phyloP scores from a whole-genome alignment of 352 stramenopile species.

The Phytophthora fragariaefolia region DNA sequence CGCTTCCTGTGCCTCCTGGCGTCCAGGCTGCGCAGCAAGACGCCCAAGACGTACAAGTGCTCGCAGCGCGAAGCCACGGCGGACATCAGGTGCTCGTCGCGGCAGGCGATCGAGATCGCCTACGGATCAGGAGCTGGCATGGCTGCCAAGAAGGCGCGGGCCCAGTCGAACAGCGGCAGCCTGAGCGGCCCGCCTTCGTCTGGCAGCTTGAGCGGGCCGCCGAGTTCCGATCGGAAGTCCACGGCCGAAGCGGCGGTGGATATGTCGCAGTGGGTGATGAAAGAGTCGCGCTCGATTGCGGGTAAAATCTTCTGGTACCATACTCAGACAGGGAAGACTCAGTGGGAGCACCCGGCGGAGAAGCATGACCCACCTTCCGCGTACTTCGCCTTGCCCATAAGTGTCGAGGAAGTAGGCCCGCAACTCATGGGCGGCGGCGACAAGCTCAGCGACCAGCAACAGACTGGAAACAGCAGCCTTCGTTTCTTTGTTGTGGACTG shows the following conservation, averaged over 20 bases:
- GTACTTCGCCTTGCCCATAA: conserved; percentile 72
- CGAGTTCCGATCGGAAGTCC: conserved; percentile 38
- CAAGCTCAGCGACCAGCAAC: conserved; percentile 41
- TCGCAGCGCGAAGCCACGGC: conserved; percentile 47
- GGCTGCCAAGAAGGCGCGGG: conserved; percentile 24
- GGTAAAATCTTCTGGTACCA: conserved; percentile 87
- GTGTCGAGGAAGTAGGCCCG: conserved; percentile 67
- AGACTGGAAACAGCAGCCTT: conserved; percentile 26
- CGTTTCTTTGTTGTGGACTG: conserved; percentile 86
- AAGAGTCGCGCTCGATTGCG: conserved; percentile 72
- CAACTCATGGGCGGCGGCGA: conserved; percentile 72
- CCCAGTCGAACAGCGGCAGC: conserved; percentile 29
- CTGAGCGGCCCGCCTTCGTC: conserved; percentile 24
- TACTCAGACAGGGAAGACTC: conserved; percentile 70
- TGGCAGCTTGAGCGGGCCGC: conserved; percentile 21
- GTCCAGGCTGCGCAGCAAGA: conserved; percentile 62
- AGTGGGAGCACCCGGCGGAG: conserved; percentile 83
- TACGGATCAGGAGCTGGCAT: conserved; percentile 47
- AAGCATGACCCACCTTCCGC: conserved; percentile 61
- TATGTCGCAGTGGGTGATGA: conserved; percentile 85
- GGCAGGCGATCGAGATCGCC: conserved; percentile 62
- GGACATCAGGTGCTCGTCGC: conserved; percentile 55
- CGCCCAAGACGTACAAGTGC: conserved; percentile 71
- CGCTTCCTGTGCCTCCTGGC: conserved; percentile 72
- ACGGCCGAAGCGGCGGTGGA: conserved; percentile 55